Percentiles rank a stretch among this genome's conserved stretches.
Conservation (phyloP, 208 protist genomes). For the Leishmania major region DNA sequence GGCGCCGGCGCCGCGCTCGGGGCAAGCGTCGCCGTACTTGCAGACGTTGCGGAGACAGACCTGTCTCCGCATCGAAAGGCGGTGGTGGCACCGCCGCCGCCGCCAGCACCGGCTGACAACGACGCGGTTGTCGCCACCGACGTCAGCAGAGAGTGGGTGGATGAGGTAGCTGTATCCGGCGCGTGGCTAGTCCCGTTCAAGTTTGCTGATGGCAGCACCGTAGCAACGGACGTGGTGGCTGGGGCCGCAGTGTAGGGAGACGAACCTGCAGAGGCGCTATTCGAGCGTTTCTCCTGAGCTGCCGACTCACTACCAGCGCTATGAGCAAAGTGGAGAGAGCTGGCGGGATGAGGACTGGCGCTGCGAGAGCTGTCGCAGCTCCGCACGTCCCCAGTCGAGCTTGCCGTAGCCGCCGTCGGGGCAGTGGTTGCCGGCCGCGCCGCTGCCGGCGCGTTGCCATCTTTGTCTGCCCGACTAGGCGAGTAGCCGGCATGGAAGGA, state of each 20-base stretch:
- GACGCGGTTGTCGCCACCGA: background rate
- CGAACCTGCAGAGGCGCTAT: background rate
- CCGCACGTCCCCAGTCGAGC: too few relatives aligned
- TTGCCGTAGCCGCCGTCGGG: background rate
- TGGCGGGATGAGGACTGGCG: background rate
- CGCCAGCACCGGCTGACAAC: background rate
- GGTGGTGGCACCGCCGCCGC: background rate
- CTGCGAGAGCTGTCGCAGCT: background rate
- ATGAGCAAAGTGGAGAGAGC: background rate
- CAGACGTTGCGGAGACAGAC: background rate
- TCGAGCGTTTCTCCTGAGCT: background rate
- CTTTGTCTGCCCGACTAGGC: background rate
- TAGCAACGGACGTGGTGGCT: background rate
- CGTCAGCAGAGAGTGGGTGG: background rate
- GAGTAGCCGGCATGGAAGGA: background rate
- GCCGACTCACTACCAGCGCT: background rate
- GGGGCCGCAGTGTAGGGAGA: background rate
- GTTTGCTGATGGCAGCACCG: background rate
- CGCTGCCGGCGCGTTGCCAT: background rate
- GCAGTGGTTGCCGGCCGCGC: background rate
- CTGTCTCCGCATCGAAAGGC: background rate
- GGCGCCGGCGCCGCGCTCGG: background rate
- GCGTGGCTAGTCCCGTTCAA: background rate
- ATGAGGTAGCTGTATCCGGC: background rate
- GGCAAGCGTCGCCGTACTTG: background rate